Base-by-base conservation (phyloP, 106 monocot genomes). In the Acanthochlamys bracteata region DNA sequence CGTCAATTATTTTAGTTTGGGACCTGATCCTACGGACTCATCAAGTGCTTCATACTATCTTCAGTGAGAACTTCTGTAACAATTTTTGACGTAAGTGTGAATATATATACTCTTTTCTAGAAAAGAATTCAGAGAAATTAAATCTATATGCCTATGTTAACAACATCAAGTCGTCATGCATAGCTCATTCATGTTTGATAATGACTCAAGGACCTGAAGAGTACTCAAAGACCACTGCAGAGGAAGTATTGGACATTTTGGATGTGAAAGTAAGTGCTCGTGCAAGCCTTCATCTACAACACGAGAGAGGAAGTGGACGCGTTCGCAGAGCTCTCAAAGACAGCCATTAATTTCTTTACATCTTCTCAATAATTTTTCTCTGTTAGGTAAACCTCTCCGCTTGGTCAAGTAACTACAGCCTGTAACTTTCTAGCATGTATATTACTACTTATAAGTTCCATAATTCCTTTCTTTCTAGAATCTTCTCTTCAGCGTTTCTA, bases 281-380 rank as follows among this genome's bases (percentile, higher is more conserved):
- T 17, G 98, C 88, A 20, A 98, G 92, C 74, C 91, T 98, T 65
- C 67, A 87, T 92, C 63, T 92, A 98, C 72, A 98, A 98, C 46
- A 85, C 92, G 16, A 89, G 78, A 70, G 71, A 81, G 24, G 98
- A 98, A 15, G 76, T 98, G 17, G 92, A 98, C 70, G 9, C 52
- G 45, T 98, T 98, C 57, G 81, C 83, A 24, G 69, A 62, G 88
- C 91, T 16, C 79, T 98, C 3, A 88, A 85, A 59, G 85, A 83
- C 42, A 83, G n/a, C 91, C 10, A 85, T 96, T 49, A 74, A 60
- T 47, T 85, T 91, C 66, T 83, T 88, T 24, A 65, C 72, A 14
- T 81, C 79, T 25, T 67, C 62, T 51, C 58, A 63, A 72, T 82
- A 66, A 76, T 33, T 39, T 22, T 27, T 4, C 39, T 60, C 4